phyloP scores from a whole-genome alignment of 176 grass and related monocot species.

The Aegilops sharonensis region DNA sequence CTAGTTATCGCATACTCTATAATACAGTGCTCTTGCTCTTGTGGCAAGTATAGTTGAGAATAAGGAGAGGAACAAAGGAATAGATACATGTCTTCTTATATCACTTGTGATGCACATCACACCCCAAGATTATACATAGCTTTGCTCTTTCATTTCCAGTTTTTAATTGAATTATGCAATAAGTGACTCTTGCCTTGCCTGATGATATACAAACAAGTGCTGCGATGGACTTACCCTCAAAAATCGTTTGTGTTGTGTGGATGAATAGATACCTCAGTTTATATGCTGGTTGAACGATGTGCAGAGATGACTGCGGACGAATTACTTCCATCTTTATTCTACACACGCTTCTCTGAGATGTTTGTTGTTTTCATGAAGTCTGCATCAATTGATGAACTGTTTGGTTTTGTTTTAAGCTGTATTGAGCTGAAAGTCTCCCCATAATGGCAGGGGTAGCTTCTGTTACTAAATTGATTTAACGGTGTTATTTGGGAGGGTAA shows the following conservation, averaged over 20 bases:
- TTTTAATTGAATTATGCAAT: slow-evolving; percentile 30
- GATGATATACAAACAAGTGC: slow-evolving; percentile 31
- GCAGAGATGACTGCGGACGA: background rate
- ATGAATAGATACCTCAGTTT: background rate
- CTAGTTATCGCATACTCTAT: slow-evolving; percentile 8
- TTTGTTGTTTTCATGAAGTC: background rate
- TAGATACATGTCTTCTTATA: slow-evolving; percentile 4
- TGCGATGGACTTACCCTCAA: background rate
- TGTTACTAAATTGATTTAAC: slow-evolving; percentile 7
- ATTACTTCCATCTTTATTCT: background rate
- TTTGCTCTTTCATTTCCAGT: background rate
- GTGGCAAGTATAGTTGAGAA: slow-evolving; percentile 28
- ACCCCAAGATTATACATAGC: background rate
- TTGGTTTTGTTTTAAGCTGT: slow-evolving; percentile 1
- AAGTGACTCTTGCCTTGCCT: background rate
- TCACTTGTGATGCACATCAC: background rate
- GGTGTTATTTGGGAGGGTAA: background rate
- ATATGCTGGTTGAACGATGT: background rate
- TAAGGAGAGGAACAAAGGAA: slow-evolving; percentile 33
- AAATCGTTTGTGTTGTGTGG: background rate
- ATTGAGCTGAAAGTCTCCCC: background rate
- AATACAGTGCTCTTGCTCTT: slow-evolving; percentile 26
- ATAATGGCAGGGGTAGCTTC: background rate
- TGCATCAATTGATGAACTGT: background rate
- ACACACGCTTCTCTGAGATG: background rate